These are phyloP conservation scores for Colletotrichum cordylinicola DNA, from an alignment of 2,329 filamentous ascomycete species.

Conservation along the genomic window DNA sequence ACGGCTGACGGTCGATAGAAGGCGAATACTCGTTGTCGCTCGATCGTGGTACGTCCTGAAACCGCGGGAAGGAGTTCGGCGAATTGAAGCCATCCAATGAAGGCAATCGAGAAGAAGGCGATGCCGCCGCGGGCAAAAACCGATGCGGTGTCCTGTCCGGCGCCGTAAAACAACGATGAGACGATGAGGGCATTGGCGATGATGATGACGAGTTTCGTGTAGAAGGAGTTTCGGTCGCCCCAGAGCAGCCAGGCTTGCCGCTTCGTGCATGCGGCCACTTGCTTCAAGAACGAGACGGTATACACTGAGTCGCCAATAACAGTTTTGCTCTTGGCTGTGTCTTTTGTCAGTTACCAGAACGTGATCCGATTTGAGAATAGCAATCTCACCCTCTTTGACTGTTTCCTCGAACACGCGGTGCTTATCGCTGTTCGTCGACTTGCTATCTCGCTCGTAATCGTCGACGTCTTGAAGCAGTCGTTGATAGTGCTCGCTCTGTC, in stretches of 20 bases:
- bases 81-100: slow-evolving; percentile 23
- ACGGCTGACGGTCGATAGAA: slow-evolving; percentile 23
- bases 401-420: slow-evolving; percentile 14
- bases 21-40: slow-evolving; percentile 13
- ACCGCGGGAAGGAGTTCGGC: slow-evolving; percentile 15
- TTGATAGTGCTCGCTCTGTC: slow-evolving; percentile 59
- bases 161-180: slow-evolving; percentile 78
- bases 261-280: slow-evolving; percentile 72
- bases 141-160: slow-evolving; percentile 40
- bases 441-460: slow-evolving; percentile 36
- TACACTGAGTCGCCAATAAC: slow-evolving; percentile 75
- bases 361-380: rapidly evolving
- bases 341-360: background rate
- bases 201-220: slow-evolving; percentile 82
- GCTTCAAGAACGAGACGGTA: slow-evolving; percentile 75
- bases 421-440: slow-evolving; percentile 39
- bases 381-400: slow-evolving; percentile 1
- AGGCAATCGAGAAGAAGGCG: slow-evolving; percentile 20
- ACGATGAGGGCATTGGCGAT: slow-evolving; percentile 77
- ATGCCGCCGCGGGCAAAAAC: slow-evolving; percentile 5
- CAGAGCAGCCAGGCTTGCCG: slow-evolving; percentile 81
- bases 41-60: slow-evolving; percentile 12
- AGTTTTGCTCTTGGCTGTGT: slow-evolving; percentile 66
- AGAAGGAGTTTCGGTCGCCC: slow-evolving; percentile 76
- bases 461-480: slow-evolving; percentile 61